phyloP scores from a whole-genome alignment of 2,329 filamentous ascomycete species.

The Apiospora hydei region DNA sequence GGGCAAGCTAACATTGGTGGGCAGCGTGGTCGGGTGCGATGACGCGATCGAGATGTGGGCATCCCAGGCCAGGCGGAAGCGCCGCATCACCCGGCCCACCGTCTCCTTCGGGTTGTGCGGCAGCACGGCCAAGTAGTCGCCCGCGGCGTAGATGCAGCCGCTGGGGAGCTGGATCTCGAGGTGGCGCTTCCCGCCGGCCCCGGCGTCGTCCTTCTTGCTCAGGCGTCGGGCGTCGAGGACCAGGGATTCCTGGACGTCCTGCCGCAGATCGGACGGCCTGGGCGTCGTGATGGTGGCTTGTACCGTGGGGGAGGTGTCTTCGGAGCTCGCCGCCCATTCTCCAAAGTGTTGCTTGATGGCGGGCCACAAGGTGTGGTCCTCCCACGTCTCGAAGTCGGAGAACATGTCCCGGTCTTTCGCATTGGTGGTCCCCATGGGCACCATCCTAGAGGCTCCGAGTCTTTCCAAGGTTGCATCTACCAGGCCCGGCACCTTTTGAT shows the following conservation, averaged over 20 bases:
- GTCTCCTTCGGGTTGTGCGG: constrained; percentile 72
- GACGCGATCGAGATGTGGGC: constrained; percentile 67
- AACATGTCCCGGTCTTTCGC: constrained; percentile 63
- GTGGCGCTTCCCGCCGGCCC: constrained; percentile 64
- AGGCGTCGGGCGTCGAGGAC: constrained; percentile 62
- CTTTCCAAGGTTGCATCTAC: constrained; percentile 55
- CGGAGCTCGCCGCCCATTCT: constrained; percentile 32
- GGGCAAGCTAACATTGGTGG: constrained; percentile 63
- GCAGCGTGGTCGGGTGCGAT: constrained; percentile 59
- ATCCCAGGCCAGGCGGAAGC: constrained; percentile 75
- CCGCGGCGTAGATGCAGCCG: constrained; percentile 71
- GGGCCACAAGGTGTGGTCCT: constrained; percentile 52
- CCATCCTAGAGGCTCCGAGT: constrained; percentile 56
- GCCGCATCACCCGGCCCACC: constrained; percentile 68
- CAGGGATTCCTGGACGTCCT: constrained; percentile 67
- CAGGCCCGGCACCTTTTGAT: constrained; percentile 62
- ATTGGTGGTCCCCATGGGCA: constrained; percentile 56
- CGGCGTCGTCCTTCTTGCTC: constrained; percentile 57
- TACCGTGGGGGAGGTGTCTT: constrained; percentile 39
- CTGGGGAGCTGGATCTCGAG: constrained; percentile 73
- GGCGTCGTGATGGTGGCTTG: constrained; percentile 60
- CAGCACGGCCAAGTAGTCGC: constrained; percentile 79
- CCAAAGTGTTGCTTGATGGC: constrained; percentile 48
- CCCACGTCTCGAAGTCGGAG: constrained; percentile 51
- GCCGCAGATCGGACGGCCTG: constrained; percentile 64